Percentiles rank a stretch among this genome's conserved stretches.
phyloP scores from a whole-genome alignment of 805 yeast genomes.

The Lipomyces kockii region DNA sequence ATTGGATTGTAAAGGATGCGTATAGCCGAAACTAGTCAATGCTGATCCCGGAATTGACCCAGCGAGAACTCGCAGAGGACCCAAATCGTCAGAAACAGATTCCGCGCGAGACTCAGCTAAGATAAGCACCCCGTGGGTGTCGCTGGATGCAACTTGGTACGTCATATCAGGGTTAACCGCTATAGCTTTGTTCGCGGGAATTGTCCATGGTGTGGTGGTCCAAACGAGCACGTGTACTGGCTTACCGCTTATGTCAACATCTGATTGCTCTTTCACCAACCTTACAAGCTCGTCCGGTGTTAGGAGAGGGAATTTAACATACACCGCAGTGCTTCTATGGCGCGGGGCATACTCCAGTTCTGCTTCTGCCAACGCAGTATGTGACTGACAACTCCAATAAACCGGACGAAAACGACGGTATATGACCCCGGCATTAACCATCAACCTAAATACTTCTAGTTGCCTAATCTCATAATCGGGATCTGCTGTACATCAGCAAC shows the following conservation, averaged over 20 bases:
- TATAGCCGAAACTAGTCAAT: slow-evolving; percentile 53
- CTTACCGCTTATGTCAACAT: slow-evolving; percentile 30
- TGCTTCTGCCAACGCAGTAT: slow-evolving; percentile 94
- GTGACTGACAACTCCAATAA: slow-evolving; percentile 94
- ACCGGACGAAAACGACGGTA: slow-evolving; percentile 92
- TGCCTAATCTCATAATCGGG: slow-evolving; percentile 76
- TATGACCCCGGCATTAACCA: slow-evolving; percentile 69
- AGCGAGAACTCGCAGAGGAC: slow-evolving; percentile 29
- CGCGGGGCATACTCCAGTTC: slow-evolving; percentile 83
- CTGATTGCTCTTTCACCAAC: neutral
- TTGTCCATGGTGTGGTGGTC: slow-evolving; percentile 99
- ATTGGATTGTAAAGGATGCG: slow-evolving; percentile 57
- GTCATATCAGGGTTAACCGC: slow-evolving; percentile 63
- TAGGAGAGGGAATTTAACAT: slow-evolving; percentile 65
- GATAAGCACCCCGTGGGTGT: slow-evolving; percentile 53
- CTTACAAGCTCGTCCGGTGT: neutral
- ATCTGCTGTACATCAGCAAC: slow-evolving; percentile 37
- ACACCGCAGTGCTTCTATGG: slow-evolving; percentile 71
- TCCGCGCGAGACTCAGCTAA: slow-evolving; percentile 60
- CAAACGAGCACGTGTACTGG: slow-evolving; percentile 58
- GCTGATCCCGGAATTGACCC: slow-evolving; percentile 50
- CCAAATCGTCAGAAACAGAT: slow-evolving; percentile 42
- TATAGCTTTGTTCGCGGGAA: slow-evolving; percentile 84
- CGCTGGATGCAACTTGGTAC: slow-evolving; percentile 57
- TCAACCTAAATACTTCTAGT: slow-evolving; percentile 65